Conservation (phyloP, 345 rosid species). For the Pugionium cornutum region DNA sequence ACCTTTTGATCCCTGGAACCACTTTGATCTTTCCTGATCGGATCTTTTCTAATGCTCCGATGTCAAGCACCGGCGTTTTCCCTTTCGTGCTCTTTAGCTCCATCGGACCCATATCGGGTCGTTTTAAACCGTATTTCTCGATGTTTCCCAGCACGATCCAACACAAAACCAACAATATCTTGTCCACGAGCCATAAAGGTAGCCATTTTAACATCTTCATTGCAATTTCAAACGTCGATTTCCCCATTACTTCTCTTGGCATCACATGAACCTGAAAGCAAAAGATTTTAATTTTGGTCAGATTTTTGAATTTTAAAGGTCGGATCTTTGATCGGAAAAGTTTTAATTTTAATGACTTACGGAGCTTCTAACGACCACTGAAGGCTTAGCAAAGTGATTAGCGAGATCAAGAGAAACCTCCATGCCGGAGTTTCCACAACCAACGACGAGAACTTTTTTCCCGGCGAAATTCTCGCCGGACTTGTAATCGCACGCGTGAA, state of each 20-base stretch:
- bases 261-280: slow-evolving; percentile 60
- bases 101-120: slow-evolving; percentile 74
- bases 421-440: slow-evolving; percentile 98
- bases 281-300: slow-evolving; percentile 5
- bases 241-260: slow-evolving; percentile 66
- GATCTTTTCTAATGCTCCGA: slow-evolving; percentile 71
- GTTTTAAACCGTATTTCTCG: slow-evolving; percentile 57
- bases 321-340: not conserved
- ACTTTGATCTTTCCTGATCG: slow-evolving; percentile 65
- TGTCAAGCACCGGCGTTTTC: slow-evolving; percentile 80
- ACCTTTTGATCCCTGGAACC: slow-evolving; percentile 67
- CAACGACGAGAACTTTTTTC: slow-evolving; percentile 79
- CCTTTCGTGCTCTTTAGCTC: slow-evolving; percentile 60
- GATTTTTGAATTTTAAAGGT: not conserved
- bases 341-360: slow-evolving; percentile 45
- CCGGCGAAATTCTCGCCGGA: slow-evolving; percentile 70
- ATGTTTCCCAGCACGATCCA: slow-evolving; percentile 63
- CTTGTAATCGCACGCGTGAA: slow-evolving; percentile 75
- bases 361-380: slow-evolving; percentile 86
- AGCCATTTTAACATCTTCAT: slow-evolving; percentile 57
- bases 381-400: slow-evolving; percentile 65
- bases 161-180: slow-evolving; percentile 50
- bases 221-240: slow-evolving; percentile 45
- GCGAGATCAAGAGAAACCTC: slow-evolving; percentile 89
- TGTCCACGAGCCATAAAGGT: slow-evolving; percentile 79